Conservation (phyloP, 2,329 filamentous ascomycete genomes). For the Fusarium falciforme region DNA sequence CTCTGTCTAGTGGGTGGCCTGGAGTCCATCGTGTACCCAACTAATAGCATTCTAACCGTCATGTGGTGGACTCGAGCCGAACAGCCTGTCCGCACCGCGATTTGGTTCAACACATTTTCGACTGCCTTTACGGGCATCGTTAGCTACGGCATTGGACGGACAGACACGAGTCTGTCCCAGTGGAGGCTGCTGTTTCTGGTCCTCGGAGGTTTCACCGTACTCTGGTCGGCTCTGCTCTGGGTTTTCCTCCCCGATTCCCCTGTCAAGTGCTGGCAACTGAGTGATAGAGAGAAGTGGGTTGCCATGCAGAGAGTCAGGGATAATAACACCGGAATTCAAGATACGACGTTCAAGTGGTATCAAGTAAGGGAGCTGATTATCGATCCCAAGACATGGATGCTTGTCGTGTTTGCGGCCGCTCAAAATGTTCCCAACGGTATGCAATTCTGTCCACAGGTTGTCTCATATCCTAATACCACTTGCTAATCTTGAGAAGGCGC, state of each 20-base stretch:
- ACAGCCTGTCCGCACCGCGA: background rate
- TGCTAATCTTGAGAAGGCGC: too few species aligned
- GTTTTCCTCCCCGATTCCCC: background rate
- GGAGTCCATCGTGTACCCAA: background rate
- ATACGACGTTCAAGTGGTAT: background rate
- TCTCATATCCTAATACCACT: too few species aligned
- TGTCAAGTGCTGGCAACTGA: background rate
- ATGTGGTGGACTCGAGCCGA: background rate
- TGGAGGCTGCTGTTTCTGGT: background rate
- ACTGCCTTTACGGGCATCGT: background rate
- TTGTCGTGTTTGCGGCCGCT: background rate
- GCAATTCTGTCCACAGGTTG: background rate
- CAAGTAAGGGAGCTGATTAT: background rate
- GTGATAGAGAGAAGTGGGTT: background rate
- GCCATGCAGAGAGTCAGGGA: background rate
- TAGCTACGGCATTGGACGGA: background rate
- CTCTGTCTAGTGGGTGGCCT: too few species aligned
- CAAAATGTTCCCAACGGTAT: background rate
- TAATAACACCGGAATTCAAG: background rate
- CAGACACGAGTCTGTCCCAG: background rate
- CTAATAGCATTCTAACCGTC: background rate
- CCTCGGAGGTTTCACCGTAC: background rate
- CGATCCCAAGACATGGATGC: background rate
- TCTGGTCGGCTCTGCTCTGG: background rate
- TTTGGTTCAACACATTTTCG: background rate